Evolutionary conservation across 495 filamentous ascomycete species (phyloP).

Genomic region (Penicillium daleae): DNA sequence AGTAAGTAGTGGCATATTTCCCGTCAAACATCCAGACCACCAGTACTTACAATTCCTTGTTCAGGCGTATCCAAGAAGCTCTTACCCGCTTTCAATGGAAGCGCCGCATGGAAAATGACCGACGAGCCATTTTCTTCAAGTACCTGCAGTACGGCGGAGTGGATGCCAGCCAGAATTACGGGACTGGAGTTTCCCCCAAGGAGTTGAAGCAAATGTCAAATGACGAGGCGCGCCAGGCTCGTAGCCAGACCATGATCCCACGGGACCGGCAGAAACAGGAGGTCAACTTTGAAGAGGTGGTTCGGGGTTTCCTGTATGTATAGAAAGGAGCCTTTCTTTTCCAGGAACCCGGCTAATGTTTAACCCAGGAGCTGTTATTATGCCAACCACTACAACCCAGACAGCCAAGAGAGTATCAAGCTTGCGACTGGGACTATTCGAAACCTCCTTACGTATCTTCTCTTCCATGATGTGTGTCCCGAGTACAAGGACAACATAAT

Average conservation of each 20-base stretch:
- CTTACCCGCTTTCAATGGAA: slow-evolving; percentile 78
- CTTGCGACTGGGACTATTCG: slow-evolving; percentile 63
- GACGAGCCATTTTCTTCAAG: slow-evolving; percentile 69
- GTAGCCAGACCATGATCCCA: slow-evolving; percentile 33
- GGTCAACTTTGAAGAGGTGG: slow-evolving; percentile 80
- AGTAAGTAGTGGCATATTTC: slow-evolving; percentile 34
- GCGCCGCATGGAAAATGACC: slow-evolving; percentile 68
- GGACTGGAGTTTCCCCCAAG: slow-evolving; percentile 60
- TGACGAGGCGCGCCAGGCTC: slow-evolving; percentile 60
- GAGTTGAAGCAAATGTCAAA: slow-evolving; percentile 59
- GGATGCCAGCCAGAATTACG: slow-evolving; percentile 65
- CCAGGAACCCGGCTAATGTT: background rate
- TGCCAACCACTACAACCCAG: slow-evolving; percentile 47
- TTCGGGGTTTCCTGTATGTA: slow-evolving; percentile 75
- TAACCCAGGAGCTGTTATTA: slow-evolving; percentile 50
- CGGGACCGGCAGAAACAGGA: slow-evolving; percentile 55
- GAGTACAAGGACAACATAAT: slow-evolving; percentile 72
- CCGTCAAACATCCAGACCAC: background rate
- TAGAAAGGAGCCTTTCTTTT: too few relatives aligned
- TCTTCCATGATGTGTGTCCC: slow-evolving; percentile 81
- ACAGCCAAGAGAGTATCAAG: slow-evolving; percentile 53
- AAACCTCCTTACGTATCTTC: slow-evolving; percentile 89
- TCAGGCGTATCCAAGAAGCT: slow-evolving; percentile 77
- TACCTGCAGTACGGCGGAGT: slow-evolving; percentile 88
- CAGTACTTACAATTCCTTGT: background rate